Base-by-base conservation (phyloP, 2,329 filamentous ascomycete genomes). In the Coniochaeta pulveracea region DNA sequence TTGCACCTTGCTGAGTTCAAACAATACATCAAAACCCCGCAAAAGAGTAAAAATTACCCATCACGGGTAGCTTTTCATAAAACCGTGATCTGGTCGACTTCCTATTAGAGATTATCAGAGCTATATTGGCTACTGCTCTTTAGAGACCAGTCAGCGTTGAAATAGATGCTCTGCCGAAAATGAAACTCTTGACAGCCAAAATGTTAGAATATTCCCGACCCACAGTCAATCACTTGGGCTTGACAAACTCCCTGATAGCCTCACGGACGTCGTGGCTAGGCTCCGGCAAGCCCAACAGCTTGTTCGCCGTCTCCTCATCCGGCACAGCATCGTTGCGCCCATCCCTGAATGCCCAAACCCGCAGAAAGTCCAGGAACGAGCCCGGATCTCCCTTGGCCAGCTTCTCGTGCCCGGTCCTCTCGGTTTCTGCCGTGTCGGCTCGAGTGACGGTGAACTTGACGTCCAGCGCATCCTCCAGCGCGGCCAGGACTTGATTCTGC, bases 401-500 rank as follows among this genome's bases (percentile, higher is more conserved):
- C 46, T 61, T 64, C 26, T 59, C 61, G 24, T 54, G 46, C 3
- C 54, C 63, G n/a, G 39, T 44, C 44, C 52, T 50, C 33, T 55
- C 46, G 31, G 57, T 38, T 6, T 60, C 59, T 0, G 41, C 46
- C 15, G 54, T 51, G 7, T 42, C 48, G 8, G 50, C 37, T 6
- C 48, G 51, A 3, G 55, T 60, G 2, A 76, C 55, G 0, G 57
- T 54, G 59, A 65, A 77, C 38, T 67, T 66, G 14, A 53, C 45
- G 3, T 63, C 64, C 0, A 66, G 69, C 9, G 61, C 52, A 36
- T 65, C 63, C 50, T 80, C 70, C 2, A 70, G 52, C 1, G 61
- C 47, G 10, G 54, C 49, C 2, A 80, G 46, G 2, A 82, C 50
- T 40, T 79, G 60, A 12, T 69, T 69, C 51, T 79, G 74, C 1